Percentiles rank a stretch among this genome's conserved stretches.
Conservation (phyloP, 176 grass and related monocot genomes). For the Eleusine indica region DNA sequence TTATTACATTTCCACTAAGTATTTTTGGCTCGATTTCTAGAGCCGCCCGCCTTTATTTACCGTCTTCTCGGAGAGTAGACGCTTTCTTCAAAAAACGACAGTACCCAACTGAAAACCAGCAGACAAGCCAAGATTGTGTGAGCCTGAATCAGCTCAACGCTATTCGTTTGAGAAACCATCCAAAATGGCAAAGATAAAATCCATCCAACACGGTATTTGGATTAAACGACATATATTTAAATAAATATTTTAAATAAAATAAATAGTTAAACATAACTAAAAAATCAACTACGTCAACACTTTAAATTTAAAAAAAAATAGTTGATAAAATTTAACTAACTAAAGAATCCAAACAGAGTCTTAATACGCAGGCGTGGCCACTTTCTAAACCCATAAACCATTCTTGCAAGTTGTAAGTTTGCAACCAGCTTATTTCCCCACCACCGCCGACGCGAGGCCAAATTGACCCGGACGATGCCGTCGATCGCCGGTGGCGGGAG, state of each 20-base stretch:
- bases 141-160: not conserved
- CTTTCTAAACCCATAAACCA: constrained; percentile 33
- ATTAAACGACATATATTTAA: too few relatives aligned
- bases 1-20: too few relatives aligned
- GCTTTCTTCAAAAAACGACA: too few relatives aligned
- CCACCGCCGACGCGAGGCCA: not conserved
- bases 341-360: too few relatives aligned
- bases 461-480: constrained; percentile 25
- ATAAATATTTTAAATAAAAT: not conserved
- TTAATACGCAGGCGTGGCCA: constrained; percentile 26
- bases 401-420: not conserved
- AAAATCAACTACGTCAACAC: too few relatives aligned
- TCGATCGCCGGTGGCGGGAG: constrained; percentile 35
- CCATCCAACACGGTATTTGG: not conserved
- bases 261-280: not conserved
- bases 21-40: too few relatives aligned
- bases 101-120: too few relatives aligned
- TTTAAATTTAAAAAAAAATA: too few relatives aligned
- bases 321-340: too few relatives aligned
- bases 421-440: not conserved
- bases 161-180: not conserved
- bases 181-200: not conserved
- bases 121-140: not conserved
- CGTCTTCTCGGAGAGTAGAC: too few relatives aligned
- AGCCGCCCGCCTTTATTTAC: too few relatives aligned